Conservation (phyloP, 768 basidiomycete species). For the Sarcodon aspratus region DNA sequence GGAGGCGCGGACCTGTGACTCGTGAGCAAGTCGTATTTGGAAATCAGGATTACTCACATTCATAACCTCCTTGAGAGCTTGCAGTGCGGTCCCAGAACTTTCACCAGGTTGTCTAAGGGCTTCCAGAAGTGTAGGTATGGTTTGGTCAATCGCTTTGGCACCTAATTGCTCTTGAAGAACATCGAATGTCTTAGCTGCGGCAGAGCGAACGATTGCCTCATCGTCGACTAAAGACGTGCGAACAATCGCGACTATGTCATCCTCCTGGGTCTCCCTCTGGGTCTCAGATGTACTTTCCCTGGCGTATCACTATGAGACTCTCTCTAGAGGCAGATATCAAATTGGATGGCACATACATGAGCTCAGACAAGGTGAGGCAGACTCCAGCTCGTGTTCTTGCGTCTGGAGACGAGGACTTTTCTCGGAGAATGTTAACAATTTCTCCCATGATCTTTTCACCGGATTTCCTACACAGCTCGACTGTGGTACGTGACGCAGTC, state of each 20-base stretch:
- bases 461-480: conserved; percentile 89
- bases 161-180: conserved; percentile 88
- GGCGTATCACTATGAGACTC: neutral
- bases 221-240: conserved; percentile 82
- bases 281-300: conserved; percentile 78
- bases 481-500: conserved; percentile 83
- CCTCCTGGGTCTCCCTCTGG: conserved; percentile 82
- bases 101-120: conserved; percentile 90
- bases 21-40: neutral
- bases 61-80: conserved; percentile 92
- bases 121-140: conserved; percentile 88
- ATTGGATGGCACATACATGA: conserved; percentile 48
- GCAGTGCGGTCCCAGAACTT: conserved; percentile 89
- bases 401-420: conserved; percentile 50
- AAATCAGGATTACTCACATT: conserved; percentile 39
- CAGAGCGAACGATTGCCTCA: conserved; percentile 73
- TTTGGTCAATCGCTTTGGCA: conserved; percentile 87
- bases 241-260: conserved; percentile 78
- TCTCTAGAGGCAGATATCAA: neutral
- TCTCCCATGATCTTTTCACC: conserved; percentile 86
- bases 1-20: conserved; percentile 69
- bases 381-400: conserved; percentile 69
- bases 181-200: conserved; percentile 86
- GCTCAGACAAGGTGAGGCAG: conserved; percentile 76
- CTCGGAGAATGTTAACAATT: conserved; percentile 69